Evolutionary conservation across 2,329 filamentous ascomycete genomes (phyloP), one percentile per base, ranked within the genome.

Genomic region (Pyrenochaeta sp.): DNA sequence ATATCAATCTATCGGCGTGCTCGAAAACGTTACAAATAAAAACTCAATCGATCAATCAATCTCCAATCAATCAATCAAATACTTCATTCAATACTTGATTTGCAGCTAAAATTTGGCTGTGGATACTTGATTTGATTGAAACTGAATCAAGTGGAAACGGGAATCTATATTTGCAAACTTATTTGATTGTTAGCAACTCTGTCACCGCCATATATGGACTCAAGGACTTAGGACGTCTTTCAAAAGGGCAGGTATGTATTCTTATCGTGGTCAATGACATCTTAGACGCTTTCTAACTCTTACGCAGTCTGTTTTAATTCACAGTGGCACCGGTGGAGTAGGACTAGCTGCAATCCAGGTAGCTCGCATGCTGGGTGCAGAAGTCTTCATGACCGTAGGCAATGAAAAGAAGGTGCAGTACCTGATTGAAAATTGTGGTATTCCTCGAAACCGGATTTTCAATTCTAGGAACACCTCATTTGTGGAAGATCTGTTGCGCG

Each of bases 371-470:
- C 12, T 54, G 2, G 60, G 58, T 1, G 66, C 63, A 3, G 49
- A 75, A 18, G 59, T 77, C 2, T 73, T 52, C 39, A 48, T 49
- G 2, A 71, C 67, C 0, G 67, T 68, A 1, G 54, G 60, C 15
- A 59, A 17, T 7, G 50, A 60, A 3, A 53, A 49, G 4, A 72
- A 75, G 49, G 31, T 17, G 0, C 2, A 50, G 3, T 64, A 56
- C 40, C 45, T 75, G 5, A 21, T 49, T 1, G 47, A 57, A 3
- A 41, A 48, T 11, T 68, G 51, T 17, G 61, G 49, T 7, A 58
- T 76, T n/a, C 63, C 60, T 2, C 27, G 12, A 2, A 48, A 66
- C 1, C 67, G 59, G 4, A 77, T 79, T 33, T 77, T 78, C 57
- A 51, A 51, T 11, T 71, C 63, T 1, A 60, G 67, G 0, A 49